These are phyloP conservation scores for Phragmites australis DNA, from an alignment of 176 grass and related monocot genomes.

Conservation along the genomic window DNA sequence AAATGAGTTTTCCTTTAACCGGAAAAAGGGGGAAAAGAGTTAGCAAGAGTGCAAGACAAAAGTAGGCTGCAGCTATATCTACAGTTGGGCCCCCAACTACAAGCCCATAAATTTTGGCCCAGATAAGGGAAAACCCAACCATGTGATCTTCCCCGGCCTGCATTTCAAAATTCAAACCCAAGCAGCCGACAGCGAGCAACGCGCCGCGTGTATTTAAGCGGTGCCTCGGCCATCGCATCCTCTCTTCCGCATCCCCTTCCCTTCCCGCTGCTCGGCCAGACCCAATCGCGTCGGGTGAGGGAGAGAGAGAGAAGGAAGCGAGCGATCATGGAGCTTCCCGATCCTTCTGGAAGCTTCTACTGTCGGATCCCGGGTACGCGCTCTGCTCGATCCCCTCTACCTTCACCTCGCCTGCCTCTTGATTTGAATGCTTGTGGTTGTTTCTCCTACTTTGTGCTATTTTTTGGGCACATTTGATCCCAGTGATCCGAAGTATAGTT, in stretches of 20 bases:
- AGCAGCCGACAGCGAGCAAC: not conserved
- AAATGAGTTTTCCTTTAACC: not conserved
- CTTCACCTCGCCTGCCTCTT: not conserved
- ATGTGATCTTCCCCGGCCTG: not conserved
- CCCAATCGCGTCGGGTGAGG: not conserved
- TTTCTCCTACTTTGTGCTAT: not conserved
- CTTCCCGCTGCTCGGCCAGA: not conserved
- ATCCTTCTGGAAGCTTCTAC: slow-evolving; percentile 2
- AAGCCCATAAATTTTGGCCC: not conserved
- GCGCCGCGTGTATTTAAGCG: not conserved
- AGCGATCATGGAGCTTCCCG: not conserved
- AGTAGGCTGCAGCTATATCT: not conserved
- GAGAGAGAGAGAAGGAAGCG: not conserved
- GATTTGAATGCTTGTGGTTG: slow-evolving; percentile 14
- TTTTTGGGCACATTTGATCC: not conserved
- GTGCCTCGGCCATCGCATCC: not conserved
- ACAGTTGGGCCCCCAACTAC: not conserved
- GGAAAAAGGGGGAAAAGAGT: not conserved
- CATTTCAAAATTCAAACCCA: slow-evolving; percentile 33
- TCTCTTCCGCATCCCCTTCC: not conserved
- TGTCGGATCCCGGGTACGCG: not conserved
- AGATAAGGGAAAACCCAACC: not conserved
- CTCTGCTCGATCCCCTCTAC: not conserved
- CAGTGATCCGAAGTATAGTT: not conserved
- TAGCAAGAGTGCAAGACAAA: not conserved